Conservation (phyloP, 208 protist genomes). For the Ichthyophonus hoferi region DNA sequence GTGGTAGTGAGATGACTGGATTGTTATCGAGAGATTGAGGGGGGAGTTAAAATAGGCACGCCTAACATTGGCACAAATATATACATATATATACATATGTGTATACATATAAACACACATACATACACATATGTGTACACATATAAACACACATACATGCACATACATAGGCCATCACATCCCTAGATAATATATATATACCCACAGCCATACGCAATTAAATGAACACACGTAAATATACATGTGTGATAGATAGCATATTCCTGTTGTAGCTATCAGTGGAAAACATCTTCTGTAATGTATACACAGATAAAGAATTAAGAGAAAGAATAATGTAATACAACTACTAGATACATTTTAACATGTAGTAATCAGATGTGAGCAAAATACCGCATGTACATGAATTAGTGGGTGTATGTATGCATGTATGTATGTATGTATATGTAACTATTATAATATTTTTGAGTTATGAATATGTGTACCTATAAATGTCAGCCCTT, state of each 20-base stretch:
- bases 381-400: constrained; percentile 13
- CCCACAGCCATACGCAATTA: neutral
- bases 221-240: neutral
- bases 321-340: too few species aligned
- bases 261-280: neutral
- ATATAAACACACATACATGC: neutral
- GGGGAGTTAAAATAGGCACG: too few species aligned
- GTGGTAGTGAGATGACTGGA: too few species aligned
- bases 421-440: too few species aligned
- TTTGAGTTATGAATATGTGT: too few species aligned
- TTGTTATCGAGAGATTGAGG: too few species aligned
- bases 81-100: neutral
- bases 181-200: too few species aligned
- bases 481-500: too few species aligned
- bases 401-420: too few species aligned
- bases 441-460: too few species aligned
- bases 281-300: neutral
- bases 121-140: neutral
- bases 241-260: neutral
- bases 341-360: too few species aligned
- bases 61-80: too few species aligned
- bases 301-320: neutral
- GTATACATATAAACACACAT: neutral
- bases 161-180: neutral
- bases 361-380: neutral